Conservation (phyloP, 1,284 basidiomycete genomes). For the Microbotryomycetes sp. region DNA sequence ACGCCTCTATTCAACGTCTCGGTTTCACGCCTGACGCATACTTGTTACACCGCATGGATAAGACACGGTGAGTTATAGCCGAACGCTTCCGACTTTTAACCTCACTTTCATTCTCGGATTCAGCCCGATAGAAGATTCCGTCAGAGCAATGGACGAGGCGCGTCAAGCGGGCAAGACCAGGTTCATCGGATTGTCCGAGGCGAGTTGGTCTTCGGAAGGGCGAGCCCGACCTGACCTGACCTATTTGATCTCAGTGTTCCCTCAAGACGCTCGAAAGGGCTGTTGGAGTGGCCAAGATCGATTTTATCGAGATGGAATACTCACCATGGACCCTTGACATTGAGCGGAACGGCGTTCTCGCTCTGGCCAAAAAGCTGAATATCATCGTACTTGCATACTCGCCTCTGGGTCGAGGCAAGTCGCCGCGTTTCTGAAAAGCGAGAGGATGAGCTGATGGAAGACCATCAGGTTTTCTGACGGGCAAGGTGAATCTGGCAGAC, state of each 20-base stretch:
- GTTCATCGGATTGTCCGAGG: constrained; percentile 58
- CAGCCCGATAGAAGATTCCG: constrained; percentile 45
- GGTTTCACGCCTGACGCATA: constrained; percentile 24
- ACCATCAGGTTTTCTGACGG: constrained; percentile 52
- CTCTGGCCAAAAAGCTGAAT: constrained; percentile 39
- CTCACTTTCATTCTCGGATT: not conserved
- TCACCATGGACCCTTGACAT: constrained; percentile 51
- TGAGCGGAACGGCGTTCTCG: constrained; percentile 41
- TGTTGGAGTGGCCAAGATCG: constrained; percentile 38
- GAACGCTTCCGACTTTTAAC: not conserved
- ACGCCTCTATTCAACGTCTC: constrained; percentile 11
- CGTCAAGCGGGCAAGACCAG: constrained; percentile 55
- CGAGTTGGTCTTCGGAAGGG: no score
- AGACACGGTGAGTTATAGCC: constrained; percentile 12
- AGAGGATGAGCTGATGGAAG: not conserved
- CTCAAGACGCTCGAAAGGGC: constrained; percentile 56
- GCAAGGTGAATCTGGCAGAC: constrained; percentile 47
- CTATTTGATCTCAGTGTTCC: no score
- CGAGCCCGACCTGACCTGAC: no score
- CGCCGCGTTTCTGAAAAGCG: no score
- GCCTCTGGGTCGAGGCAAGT: constrained; percentile 50
- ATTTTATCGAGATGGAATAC: constrained; percentile 34
- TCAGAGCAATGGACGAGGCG: constrained; percentile 43
- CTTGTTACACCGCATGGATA: constrained; percentile 23
- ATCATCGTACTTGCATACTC: constrained; percentile 56